Evolutionary conservation across 768 basidiomycete genomes (phyloP), one percentile per base, ranked within the genome.

Genomic region (Cyclocybe cylindracea): DNA sequence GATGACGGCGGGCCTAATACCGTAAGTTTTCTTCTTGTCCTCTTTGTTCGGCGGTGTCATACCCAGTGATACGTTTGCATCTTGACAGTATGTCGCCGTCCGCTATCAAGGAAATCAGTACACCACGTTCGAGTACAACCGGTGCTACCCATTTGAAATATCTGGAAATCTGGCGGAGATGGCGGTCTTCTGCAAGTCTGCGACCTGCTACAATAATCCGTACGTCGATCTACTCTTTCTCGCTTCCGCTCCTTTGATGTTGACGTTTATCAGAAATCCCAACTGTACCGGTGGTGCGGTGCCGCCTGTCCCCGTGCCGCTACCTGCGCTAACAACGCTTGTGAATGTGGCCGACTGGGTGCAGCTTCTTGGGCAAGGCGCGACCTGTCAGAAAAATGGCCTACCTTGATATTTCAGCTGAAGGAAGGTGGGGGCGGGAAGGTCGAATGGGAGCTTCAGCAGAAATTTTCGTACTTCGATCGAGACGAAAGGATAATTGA

Each of bases 221-320:
- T 64, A 48, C 49, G 57, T 55, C 8, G 1, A 8, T 41, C 2
- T 18, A 29, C 10, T 24, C 10, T 35, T 11, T 29, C 10, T 13
- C 24, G 36, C 7, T 31, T 13, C 5, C 10, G 3, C 19, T 10
- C 29, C 11, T 32, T 41, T 5, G 35, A 39, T 35, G 5, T 36
- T 29, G 38, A 43, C 32, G 4, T 13, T 35, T 31, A 10, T 7
- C 44, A 66, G 66, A 44, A 61, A 67, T 41, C 60, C 59, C 7
- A 63, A 66, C 41, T 67, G 65, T 37, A 61, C 61, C 1, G 66
- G 66, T 7, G 66, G 66, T 2, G 61, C 60, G 3, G 55, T 61
- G 5, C 63, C 65, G 1, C 61, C 66, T 6, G 54, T 63, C 7
- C 60, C 60, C 1, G 50, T 66, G 1, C 60, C 61, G 0, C 46